Evolutionary conservation across 1,284 basidiomycete species (phyloP), one percentile per base, ranked within the genome.

Genomic region (Mycena sp.): DNA sequence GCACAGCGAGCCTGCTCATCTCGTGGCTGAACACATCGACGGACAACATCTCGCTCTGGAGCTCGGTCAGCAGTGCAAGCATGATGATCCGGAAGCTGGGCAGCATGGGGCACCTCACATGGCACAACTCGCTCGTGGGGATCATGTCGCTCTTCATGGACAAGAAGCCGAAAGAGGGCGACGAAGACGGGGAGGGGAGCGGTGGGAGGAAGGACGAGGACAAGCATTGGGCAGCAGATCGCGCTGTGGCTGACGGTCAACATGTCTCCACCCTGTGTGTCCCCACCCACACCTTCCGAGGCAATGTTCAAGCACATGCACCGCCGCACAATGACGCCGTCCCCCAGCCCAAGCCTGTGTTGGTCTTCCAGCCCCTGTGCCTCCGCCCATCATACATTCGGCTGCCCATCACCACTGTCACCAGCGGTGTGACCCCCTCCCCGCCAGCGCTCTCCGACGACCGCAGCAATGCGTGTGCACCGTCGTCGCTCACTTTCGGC

Each of bases 31-130:
- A 99, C 76, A 91, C 92, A 50, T 95, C 93, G 60, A 98, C 96
- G 44, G 96, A 99, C 77, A 99, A 99, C 77, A 97, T 99, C 67
- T 98, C 95, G 32, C 88, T 99, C 53, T 94, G 92, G 30, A 97
- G 94, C n/a, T 98, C 97, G 43, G 96, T 98, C 70, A 95, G 92
- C 65, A 95, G 93, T 57, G 97, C 96, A 7, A 95, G 93, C 61
- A 92, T 99, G 76, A 98, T 99, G 89, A 97, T 99, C 71, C 89
- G 97, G 73, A 81, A 79, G 2, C n/a, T n/a, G n/a, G n/a, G n/a
- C n/a, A n/a, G n/a, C n/a, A n/a, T n/a, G n/a, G n/a, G n/a, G n/a
- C n/a, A n/a, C n/a, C n/a, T n/a, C n/a, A n/a, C n/a, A n/a, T n/a
- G n/a, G n/a, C n/a, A n/a, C n/a, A n/a, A n/a, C n/a, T n/a, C n/a